Evolutionary conservation across 306 rosid species (phyloP).

Genomic region (Psophocarpus tetragonolobus): DNA sequence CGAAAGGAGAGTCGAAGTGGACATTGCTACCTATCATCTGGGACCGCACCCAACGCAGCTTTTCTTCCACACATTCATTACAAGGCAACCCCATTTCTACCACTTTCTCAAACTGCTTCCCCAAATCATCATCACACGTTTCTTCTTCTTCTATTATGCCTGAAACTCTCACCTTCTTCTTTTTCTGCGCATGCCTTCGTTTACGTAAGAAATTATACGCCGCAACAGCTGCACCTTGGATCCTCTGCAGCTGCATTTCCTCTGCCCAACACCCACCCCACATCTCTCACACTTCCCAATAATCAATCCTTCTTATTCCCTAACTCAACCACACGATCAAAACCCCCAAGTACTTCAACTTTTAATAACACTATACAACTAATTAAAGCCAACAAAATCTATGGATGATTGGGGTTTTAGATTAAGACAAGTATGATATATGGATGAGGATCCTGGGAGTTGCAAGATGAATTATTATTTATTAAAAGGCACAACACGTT

Average conservation of each 20-base stretch:
- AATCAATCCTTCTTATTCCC: no score
- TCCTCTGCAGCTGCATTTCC: not conserved
- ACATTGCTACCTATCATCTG: conserved; percentile 59
- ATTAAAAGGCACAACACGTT: no score
- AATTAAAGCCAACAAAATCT: no score
- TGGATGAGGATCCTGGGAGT: no score
- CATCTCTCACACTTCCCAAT: no score
- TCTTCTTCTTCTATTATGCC: not conserved
- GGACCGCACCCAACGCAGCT: conserved; percentile 59
- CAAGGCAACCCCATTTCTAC: conserved; percentile 34
- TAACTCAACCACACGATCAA: no score
- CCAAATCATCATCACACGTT: not conserved
- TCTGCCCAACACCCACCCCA: not conserved
- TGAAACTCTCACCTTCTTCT: not conserved
- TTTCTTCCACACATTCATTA: conserved; percentile 32
- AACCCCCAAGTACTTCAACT: no score
- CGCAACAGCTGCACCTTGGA: not conserved
- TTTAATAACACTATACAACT: no score
- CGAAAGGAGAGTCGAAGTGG: conserved; percentile 65
- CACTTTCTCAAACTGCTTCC: conserved; percentile 33
- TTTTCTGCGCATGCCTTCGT: not conserved
- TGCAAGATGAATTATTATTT: no score
- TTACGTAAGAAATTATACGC: not conserved
- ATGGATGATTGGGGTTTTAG: no score
- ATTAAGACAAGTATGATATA: no score